Conservation (phyloP, 1,284 basidiomycete species). For the Cutaneotrichosporon sp. region DNA sequence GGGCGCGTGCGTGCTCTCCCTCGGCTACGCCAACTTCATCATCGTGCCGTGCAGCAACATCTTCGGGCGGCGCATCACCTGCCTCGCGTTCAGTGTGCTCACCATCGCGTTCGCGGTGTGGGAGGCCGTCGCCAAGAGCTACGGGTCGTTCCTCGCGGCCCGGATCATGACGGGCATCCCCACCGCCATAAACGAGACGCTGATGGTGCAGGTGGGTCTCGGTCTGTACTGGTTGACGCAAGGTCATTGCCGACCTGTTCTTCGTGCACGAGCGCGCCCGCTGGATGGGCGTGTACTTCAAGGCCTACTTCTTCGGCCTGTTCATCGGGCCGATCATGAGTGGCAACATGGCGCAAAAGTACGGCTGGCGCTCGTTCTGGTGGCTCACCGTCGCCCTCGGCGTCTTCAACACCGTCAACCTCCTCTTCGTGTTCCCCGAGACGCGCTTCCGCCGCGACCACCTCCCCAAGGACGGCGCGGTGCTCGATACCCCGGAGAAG, state of each 20-base stretch:
- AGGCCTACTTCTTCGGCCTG: constrained; percentile 20
- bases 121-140: constrained; percentile 15
- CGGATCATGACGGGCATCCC: constrained; percentile 21
- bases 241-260: constrained; percentile 22
- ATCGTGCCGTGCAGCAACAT: constrained; percentile 25
- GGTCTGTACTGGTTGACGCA: too few relatives aligned
- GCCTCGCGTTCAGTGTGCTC: constrained; percentile 8
- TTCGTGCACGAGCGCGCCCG: constrained; percentile 25
- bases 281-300: constrained; percentile 23
- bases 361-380: constrained; percentile 21
- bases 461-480: not conserved
- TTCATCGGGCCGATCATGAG: constrained; percentile 22
- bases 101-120: constrained; percentile 17
- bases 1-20: constrained; percentile 17
- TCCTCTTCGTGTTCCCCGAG: constrained; percentile 17
- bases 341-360: constrained; percentile 15
- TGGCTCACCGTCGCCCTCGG: constrained; percentile 14
- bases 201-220: constrained; percentile 14
- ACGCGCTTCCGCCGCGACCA: constrained; percentile 12
- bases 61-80: constrained; percentile 20
- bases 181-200: constrained; percentile 15
- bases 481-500: not conserved
- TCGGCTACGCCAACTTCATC: constrained; percentile 24
- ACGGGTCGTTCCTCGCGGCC: constrained; percentile 11
- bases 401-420: constrained; percentile 10